These are phyloP conservation scores for Pseudocercospora macadamiae DNA, from an alignment of 2,329 filamentous ascomycete genomes.

Conservation along the genomic window DNA sequence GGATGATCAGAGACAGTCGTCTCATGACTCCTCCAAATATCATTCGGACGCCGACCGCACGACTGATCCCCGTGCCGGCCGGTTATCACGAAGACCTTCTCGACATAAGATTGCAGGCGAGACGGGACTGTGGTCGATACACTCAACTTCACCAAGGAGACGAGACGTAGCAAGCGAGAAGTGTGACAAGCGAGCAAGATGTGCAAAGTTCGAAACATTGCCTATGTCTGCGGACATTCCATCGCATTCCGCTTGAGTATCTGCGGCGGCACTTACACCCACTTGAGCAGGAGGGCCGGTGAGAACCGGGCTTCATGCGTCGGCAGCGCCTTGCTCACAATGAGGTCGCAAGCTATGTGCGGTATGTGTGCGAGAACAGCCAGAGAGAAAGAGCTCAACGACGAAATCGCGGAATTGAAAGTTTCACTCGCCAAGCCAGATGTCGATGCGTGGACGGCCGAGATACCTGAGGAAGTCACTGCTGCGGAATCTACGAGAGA, in stretches of 20 bases:
- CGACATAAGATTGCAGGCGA: too few relatives aligned
- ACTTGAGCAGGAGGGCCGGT: slow-evolving; percentile 10
- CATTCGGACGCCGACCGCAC: slow-evolving; percentile 12
- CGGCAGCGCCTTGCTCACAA: slow-evolving; percentile 31
- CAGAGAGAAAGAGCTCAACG: slow-evolving; percentile 3
- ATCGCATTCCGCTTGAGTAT: slow-evolving; percentile 35
- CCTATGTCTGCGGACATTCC: slow-evolving; percentile 40
- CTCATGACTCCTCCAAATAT: slow-evolving; percentile 9
- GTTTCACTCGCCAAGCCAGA: neutral
- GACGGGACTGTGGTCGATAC: too few relatives aligned
- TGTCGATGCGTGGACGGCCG: neutral
- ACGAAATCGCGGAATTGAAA: slow-evolving; percentile 2
- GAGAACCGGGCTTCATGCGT: slow-evolving; percentile 33
- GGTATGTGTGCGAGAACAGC: slow-evolving; percentile 18
- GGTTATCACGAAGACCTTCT: neutral
- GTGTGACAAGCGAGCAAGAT: slow-evolving; percentile 33
- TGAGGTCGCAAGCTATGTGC: slow-evolving; percentile 29
- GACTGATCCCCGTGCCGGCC: slow-evolving; percentile 16
- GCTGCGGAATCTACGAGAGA: slow-evolving; percentile 10
- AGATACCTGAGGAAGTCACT: neutral
- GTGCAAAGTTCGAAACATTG: slow-evolving; percentile 42
- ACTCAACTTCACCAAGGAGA: too few relatives aligned
- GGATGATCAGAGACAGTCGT: slow-evolving; percentile 5
- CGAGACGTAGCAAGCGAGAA: too few relatives aligned
- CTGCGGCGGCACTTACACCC: slow-evolving; percentile 40